These are phyloP conservation scores for Sporisorium graminicola DNA, from an alignment of 1,284 basidiomycete genomes.

Conservation along the genomic window DNA sequence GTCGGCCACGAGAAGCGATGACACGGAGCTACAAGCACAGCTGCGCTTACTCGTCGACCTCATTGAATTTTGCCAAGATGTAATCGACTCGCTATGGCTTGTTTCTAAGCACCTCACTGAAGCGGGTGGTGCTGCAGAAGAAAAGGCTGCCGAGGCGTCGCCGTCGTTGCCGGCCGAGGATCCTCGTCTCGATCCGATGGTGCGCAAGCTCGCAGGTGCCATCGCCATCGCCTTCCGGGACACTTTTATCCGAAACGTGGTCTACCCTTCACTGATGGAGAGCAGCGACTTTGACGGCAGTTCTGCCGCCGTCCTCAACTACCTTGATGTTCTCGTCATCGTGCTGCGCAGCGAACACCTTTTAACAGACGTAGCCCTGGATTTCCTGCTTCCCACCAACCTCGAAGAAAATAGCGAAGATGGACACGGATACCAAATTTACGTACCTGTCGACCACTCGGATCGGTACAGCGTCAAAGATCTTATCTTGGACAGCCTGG, in stretches of 20 bases:
- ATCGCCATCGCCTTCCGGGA: slow-evolving; percentile 76
- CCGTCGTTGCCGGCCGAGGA: neutral
- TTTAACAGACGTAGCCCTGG: slow-evolving; percentile 55
- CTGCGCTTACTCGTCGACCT: slow-evolving; percentile 90
- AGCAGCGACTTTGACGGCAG: slow-evolving; percentile 93
- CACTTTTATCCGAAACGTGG: slow-evolving; percentile 91
- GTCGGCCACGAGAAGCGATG: slow-evolving; percentile 70
- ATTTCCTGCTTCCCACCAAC: slow-evolving; percentile 40
- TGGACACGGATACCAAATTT: slow-evolving; percentile 16
- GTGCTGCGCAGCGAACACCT: slow-evolving; percentile 56
- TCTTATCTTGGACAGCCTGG: slow-evolving; percentile 56
- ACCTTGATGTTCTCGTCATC: slow-evolving; percentile 77
- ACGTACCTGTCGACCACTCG: slow-evolving; percentile 26
- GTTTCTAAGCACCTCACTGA: slow-evolving; percentile 29
- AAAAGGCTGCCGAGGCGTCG: slow-evolving; percentile 6
- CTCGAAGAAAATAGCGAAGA: neutral
- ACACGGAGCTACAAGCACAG: slow-evolving; percentile 81
- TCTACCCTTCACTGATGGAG: slow-evolving; percentile 93
- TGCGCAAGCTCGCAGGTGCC: slow-evolving; percentile 39
- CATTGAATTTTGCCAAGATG: slow-evolving; percentile 91
- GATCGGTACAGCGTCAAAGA: slow-evolving; percentile 57
- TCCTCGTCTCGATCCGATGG: slow-evolving; percentile 31
- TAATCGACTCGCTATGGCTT: slow-evolving; percentile 70
- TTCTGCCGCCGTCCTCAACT: slow-evolving; percentile 95
- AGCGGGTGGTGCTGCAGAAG: slow-evolving; percentile 9